Percentiles rank a stretch among this genome's conserved stretches.
Conservation (phyloP, 2,329 filamentous ascomycete genomes). For the Apiospora kogelbergensis region DNA sequence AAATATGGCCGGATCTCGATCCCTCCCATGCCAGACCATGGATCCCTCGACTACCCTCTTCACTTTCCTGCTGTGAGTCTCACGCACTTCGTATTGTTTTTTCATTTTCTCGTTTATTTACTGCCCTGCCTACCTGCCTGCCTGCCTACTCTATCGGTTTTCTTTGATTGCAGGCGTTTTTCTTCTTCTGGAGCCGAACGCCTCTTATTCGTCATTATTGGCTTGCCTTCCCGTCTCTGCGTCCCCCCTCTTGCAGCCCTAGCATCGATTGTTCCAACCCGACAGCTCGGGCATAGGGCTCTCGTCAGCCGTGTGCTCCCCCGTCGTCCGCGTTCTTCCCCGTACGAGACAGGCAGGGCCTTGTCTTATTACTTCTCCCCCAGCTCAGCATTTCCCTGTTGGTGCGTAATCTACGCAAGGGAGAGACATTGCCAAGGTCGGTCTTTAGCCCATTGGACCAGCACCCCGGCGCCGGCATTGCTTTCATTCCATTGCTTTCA, state of each 20-base stretch:
- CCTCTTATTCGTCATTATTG: conserved; percentile 1
- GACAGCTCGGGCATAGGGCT: conserved; percentile 2
- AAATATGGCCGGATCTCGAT: neutral
- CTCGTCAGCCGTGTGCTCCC: neutral
- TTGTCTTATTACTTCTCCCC: neutral
- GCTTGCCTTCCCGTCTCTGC: neutral
- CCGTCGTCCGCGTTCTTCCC: neutral
- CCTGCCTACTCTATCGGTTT: neutral
- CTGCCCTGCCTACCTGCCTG: neutral
- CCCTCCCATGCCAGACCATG: conserved; percentile 36
- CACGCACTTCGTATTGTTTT: conserved; percentile 9
- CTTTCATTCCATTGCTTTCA: neutral
- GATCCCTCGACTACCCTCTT: conserved; percentile 65
- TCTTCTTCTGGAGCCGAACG: conserved; percentile 19
- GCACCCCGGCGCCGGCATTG: neutral
- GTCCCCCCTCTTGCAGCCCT: neutral
- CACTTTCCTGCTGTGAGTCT: conserved; percentile 67
- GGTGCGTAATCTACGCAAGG: conserved; percentile 11
- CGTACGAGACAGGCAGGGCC: conserved; percentile 1
- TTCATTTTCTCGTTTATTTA: neutral
- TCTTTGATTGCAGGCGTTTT: conserved; percentile 11
- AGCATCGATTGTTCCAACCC: neutral
- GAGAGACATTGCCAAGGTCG: conserved; percentile 29
- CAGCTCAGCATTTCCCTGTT: neutral
- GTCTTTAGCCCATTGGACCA: conserved; percentile 18